These are phyloP conservation scores for Simplicillium sp. DNA, from an alignment of 2,329 filamentous ascomycete species.

Conservation along the genomic window DNA sequence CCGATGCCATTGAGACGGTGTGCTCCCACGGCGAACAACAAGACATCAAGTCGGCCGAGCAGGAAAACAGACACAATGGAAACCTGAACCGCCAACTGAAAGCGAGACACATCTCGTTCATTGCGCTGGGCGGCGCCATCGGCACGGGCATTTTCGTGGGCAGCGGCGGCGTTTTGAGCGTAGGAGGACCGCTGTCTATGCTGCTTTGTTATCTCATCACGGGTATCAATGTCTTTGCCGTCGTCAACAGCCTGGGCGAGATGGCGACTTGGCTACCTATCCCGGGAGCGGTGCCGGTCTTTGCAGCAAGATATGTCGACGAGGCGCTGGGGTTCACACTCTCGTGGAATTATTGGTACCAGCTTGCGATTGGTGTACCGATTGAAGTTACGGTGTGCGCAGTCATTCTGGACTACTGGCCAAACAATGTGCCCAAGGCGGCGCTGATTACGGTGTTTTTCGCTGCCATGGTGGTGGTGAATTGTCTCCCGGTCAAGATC, in stretches of 20 bases:
- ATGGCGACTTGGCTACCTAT: conserved; percentile 54
- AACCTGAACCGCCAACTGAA: conserved; percentile 27
- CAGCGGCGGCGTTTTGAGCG: conserved; percentile 30
- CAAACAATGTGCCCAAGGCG: conserved; percentile 14
- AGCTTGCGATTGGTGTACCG: conserved; percentile 38
- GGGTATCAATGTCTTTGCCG: conserved; percentile 37
- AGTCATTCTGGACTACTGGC: conserved; percentile 37
- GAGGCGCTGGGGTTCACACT: conserved; percentile 37
- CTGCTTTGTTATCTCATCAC: conserved; percentile 32
- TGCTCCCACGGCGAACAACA: neutral
- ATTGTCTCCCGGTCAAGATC: conserved; percentile 29
- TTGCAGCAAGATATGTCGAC: conserved; percentile 37
- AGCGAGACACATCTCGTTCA: conserved; percentile 30
- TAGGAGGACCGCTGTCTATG: conserved; percentile 30
- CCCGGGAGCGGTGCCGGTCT: conserved; percentile 41
- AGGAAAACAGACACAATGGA: conserved; percentile 20
- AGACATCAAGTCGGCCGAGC: conserved; percentile 6
- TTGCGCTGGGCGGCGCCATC: conserved; percentile 30
- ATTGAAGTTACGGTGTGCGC: conserved; percentile 36
- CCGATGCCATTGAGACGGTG: too few species aligned
- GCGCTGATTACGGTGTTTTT: conserved; percentile 27
- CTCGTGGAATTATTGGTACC: conserved; percentile 43
- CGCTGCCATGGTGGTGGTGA: conserved; percentile 24
- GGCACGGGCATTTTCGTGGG: conserved; percentile 35
- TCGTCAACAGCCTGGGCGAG: conserved; percentile 41